These are phyloP conservation scores for Kregervanrija pseudodelftensis DNA, from an alignment of 805 yeast genomes.

Conservation along the genomic window DNA sequence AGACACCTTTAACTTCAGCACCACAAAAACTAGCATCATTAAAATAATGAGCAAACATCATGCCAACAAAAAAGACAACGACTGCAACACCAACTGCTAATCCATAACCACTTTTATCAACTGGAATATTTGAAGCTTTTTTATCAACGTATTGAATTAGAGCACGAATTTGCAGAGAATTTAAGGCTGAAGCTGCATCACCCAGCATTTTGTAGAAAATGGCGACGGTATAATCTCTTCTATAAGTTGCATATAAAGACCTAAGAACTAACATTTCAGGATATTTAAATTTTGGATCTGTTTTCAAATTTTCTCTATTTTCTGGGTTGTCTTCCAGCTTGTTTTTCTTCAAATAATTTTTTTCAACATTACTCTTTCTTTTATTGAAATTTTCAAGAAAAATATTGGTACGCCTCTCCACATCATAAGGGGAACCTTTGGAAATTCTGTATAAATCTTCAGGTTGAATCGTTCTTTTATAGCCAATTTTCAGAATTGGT, in stretches of 20 bases:
- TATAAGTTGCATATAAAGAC: conserved; percentile 45
- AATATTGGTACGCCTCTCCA: conserved; percentile 30
- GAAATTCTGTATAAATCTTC: conserved; percentile 50
- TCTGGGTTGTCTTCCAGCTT: conserved; percentile 27
- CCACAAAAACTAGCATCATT: conserved; percentile 58
- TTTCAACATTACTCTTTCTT: conserved; percentile 26
- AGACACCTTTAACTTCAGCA: conserved; percentile 59
- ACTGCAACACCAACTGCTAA: conserved; percentile 63
- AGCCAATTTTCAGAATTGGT: conserved; percentile 61
- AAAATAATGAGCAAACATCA: conserved; percentile 55
- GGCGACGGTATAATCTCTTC: conserved; percentile 34
- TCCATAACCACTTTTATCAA: conserved; percentile 59
- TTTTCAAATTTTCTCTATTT: conserved; percentile 27
- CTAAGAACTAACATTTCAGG: conserved; percentile 35
- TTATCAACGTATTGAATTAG: conserved; percentile 58
- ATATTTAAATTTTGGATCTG: conserved; percentile 35
- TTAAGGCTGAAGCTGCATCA: conserved; percentile 45
- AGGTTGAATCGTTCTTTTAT: conserved; percentile 61
- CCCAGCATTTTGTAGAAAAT: conserved; percentile 36
- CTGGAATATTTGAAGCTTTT: conserved; percentile 36
- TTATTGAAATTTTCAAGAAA: conserved; percentile 31
- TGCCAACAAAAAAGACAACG: conserved; percentile 43
- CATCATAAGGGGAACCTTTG: conserved; percentile 30
- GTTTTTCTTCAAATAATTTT: conserved; percentile 26
- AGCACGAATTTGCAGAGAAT: conserved; percentile 60